Base-by-base conservation (phyloP, 2,329 filamentous ascomycete species). In the Cytospora leucostoma region DNA sequence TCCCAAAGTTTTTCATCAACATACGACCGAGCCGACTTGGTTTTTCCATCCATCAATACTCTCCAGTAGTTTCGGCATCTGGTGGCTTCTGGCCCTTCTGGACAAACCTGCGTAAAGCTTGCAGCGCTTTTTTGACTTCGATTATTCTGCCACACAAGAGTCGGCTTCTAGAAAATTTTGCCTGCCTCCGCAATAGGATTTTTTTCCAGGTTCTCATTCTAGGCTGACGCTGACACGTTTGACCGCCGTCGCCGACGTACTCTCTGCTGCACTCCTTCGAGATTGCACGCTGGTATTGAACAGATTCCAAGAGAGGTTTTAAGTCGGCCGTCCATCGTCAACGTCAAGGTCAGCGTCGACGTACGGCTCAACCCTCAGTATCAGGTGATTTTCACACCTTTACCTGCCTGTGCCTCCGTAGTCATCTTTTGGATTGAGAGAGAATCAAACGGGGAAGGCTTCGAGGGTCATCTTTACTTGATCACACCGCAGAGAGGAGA, bases 341-440 rank as follows among this genome's bases (percentile, higher is more conserved):
- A 47, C 19, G 2, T 47, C n/a, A 44, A 19, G 1, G 13, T 40
- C 38, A 40, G 17, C 27, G 27, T 27, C 27, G 27, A 27, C 27
- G 27, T 27, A 17, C 7, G 10, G 17, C 40, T 44, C 40, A 44
- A 44, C 40, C 19, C 40, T 21, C 40, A 53, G 60, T 54, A 40
- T 17, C 55, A 52, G 51, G 63, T 59, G 60, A 49, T 32, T 32
- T 21, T 33, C 21, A 55, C 35, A 55, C 35, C 21, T 37, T 32
- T 44, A 53, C 60, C 61, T 60, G 52, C 34, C 61, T 61, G 59
- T 65, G 49, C 60, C 64, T 58, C 60, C 62, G 64, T 65, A 65
- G 60, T 61, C 56, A 54, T 53, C 56, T 52, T 47, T 40, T 27
- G 49, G 50, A 56, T 59, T 53, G 51, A 40, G 55, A 50, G 51